Base-by-base conservation (phyloP, 768 basidiomycete species). In the Leucosporidium scottii region DNA sequence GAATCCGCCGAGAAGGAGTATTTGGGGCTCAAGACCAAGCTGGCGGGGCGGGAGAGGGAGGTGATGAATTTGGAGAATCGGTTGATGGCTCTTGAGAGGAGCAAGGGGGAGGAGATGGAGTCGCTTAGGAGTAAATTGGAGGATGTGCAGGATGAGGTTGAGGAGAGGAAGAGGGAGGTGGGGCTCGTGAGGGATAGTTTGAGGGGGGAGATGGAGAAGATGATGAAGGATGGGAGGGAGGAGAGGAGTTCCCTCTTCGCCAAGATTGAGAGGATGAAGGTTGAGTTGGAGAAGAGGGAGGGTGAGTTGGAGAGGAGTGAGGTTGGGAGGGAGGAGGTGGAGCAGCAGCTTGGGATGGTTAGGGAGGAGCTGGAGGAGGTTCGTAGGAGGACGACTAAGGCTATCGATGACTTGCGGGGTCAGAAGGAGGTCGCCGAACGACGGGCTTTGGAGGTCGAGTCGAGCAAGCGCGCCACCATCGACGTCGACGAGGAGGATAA, bases 261-360 rank as follows among this genome's bases (percentile, higher is more conserved):
- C 53, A 54, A 54, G 53, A 28, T 54, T 15, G 53, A 25, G n/a
- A 4, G 53, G n/a, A 25, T 54, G n/a, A 28, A 54, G 25, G 13
- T 1, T 21, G 53, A 54, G 53, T 28, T 54, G n/a, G n/a, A 54
- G 25, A 25, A 15, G 53, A 25, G 27, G 12, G 34, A 34, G 25
- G 53, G 57, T 31, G 62, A 70, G 47, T 13, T 62, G 17, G 69
- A 66, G 54, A 3, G 62, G 50, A 25, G 50, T 34, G 48, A 49
- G 54, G 31, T 62, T 57, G 25, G 67, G 64, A 63, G 54, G 39
- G 62, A 36, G 30, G 44, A 55, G 30, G 5, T 48, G 17, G 61
- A 61, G 34, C 30, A 48, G 21, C 21, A 51, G 28, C 18, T 55
- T 23, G 21, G 9, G 8, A 3, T 2, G 15, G 39, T 17, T 13